Percentiles rank a stretch among this genome's conserved stretches.
These are phyloP conservation scores for Xylaria sp. DNA, from an alignment of 2,329 filamentous ascomycete genomes.

Conservation along the genomic window DNA sequence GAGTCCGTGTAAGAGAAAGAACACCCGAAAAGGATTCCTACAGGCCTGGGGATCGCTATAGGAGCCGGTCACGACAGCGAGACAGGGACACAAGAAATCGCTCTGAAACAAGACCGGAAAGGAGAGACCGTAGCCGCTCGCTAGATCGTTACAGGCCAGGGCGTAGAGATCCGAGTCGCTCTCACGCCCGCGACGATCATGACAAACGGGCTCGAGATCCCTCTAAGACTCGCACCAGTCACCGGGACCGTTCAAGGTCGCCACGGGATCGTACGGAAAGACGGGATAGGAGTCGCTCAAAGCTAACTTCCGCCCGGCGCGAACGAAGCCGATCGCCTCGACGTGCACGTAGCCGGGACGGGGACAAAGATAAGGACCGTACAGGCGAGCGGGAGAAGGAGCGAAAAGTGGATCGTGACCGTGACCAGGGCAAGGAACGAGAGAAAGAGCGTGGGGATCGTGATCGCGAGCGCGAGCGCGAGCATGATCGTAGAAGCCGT, in stretches of 20 bases:
- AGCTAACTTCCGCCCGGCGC: slow-evolving; percentile 32
- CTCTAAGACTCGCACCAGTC: slow-evolving; percentile 33
- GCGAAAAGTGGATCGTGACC: slow-evolving; percentile 28
- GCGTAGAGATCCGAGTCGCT: slow-evolving; percentile 39
- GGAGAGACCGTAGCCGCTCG: slow-evolving; percentile 38
- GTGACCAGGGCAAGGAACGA: slow-evolving; percentile 35
- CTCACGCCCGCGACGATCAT: slow-evolving; percentile 38
- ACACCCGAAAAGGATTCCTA: slow-evolving; percentile 43
- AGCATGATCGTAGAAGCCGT: slow-evolving; percentile 47
- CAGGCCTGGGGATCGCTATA: slow-evolving; percentile 39
- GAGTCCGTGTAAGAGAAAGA: slow-evolving; percentile 41
- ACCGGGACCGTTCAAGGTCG: slow-evolving; percentile 41
- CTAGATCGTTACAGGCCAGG: slow-evolving; percentile 40
- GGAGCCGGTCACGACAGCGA: slow-evolving; percentile 38
- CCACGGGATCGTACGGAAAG: slow-evolving; percentile 39
- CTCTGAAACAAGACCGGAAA: slow-evolving; percentile 32
- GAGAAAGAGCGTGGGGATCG: slow-evolving; percentile 32
- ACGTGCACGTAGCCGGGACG: slow-evolving; percentile 32
- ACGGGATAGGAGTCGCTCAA: slow-evolving; percentile 39
- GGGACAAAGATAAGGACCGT: slow-evolving; percentile 31
- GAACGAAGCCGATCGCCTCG: slow-evolving; percentile 32
- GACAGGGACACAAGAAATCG: slow-evolving; percentile 36
- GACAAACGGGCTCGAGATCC: slow-evolving; percentile 40
- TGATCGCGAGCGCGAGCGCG: slow-evolving; percentile 21
- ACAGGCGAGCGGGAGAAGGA: slow-evolving; percentile 25